phyloP scores from a whole-genome alignment of 2,329 filamentous ascomycete species.

The Penicillium brevicompactum region DNA sequence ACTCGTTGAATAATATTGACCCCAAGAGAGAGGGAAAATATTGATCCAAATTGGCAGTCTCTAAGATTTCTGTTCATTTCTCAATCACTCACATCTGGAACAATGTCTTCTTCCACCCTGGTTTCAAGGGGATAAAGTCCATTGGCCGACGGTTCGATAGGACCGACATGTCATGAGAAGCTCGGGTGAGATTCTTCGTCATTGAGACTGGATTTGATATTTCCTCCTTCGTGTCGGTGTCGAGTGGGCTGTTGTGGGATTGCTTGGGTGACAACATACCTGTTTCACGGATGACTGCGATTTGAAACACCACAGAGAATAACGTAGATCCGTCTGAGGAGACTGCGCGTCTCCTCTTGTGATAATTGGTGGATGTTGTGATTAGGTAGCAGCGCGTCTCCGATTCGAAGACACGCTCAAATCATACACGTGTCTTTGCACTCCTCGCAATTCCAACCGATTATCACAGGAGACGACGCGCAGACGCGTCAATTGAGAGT shows the following conservation, averaged over 20 bases:
- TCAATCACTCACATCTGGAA: slow-evolving; percentile 42
- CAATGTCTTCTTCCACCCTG: slow-evolving; percentile 42
- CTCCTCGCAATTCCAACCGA: not conserved
- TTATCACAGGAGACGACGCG: slow-evolving; percentile 8
- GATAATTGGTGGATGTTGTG: not conserved
- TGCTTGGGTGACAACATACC: not conserved
- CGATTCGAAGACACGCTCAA: not conserved
- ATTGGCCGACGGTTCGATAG: slow-evolving; percentile 19
- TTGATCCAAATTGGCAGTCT: slow-evolving; percentile 24
- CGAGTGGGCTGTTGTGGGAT: not conserved
- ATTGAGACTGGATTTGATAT: slow-evolving; percentile 35
- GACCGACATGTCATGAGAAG: slow-evolving; percentile 40
- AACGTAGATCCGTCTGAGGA: not conserved
- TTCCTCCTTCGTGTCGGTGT: slow-evolving; percentile 1
- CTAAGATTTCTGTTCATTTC: slow-evolving; percentile 52
- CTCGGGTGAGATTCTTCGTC: slow-evolving; percentile 43
- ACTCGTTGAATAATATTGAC: not conserved
- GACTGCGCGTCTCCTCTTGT: not conserved
- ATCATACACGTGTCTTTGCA: not conserved
- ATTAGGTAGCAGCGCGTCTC: not conserved
- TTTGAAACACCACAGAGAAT: too few species aligned
- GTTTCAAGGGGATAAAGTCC: slow-evolving; percentile 40
- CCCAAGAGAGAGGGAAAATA: not conserved
- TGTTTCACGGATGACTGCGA: not conserved
- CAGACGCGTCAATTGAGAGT: not conserved